Conservation (phyloP, 2,329 filamentous ascomycete species). For the Clarireedia sp. region DNA sequence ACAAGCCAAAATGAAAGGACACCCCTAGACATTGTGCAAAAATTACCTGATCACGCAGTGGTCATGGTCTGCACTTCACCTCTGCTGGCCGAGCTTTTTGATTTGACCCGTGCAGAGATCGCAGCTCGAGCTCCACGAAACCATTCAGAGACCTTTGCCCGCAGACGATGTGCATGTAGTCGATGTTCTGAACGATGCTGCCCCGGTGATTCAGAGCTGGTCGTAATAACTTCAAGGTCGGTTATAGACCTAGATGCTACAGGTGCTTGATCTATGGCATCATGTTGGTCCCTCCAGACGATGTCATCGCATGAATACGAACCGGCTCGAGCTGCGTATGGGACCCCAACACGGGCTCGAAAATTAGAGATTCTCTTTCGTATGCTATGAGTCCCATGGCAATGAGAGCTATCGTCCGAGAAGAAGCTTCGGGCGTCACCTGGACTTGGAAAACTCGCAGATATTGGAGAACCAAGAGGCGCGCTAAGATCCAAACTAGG, state of each 20-base stretch:
- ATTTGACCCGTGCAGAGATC: conserved; percentile 20
- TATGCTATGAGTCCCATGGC: conserved; percentile 16
- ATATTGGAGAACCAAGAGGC: conserved; percentile 7
- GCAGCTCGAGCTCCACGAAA: conserved; percentile 22
- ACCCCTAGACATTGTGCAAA: background rate
- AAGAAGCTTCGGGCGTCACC: conserved; percentile 31
- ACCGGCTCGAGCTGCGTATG: conserved; percentile 19
- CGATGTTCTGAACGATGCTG: conserved; percentile 12
- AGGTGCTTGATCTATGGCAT: conserved; percentile 7
- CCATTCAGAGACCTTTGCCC: conserved; percentile 23
- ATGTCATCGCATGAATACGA: conserved; percentile 26
- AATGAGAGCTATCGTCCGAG: conserved; percentile 32
- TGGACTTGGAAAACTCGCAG: conserved; percentile 16
- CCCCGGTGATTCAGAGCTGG: conserved; percentile 11
- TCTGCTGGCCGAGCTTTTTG: conserved; percentile 10
- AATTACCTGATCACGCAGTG: background rate
- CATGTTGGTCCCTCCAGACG: conserved; percentile 18
- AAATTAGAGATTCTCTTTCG: conserved; percentile 24
- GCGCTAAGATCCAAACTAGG: conserved; percentile 6
- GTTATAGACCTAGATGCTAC: conserved; percentile 15
- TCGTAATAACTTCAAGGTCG: conserved; percentile 16
- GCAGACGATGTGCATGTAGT: conserved; percentile 18
- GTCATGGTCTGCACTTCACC: background rate
- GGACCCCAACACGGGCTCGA: conserved; percentile 21
- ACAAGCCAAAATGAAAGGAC: background rate